A percentile compares a stretch with the other conserved stretches of the same genome.
phyloP scores from a whole-genome alignment of 495 filamentous ascomycete genomes.

The Chaetomium tenue region DNA sequence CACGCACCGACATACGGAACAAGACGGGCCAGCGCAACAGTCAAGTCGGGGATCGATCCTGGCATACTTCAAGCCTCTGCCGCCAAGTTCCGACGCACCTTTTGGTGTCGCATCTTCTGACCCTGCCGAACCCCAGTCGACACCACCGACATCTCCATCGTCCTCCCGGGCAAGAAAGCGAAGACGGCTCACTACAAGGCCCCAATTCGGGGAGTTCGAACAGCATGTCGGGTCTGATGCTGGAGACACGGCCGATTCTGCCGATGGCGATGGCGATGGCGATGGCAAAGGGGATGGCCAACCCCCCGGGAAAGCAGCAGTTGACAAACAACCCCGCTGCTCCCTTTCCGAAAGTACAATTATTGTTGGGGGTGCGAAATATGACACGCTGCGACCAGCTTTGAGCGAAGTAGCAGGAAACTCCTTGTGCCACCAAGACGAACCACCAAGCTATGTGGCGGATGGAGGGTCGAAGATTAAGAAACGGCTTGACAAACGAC shows the following conservation, averaged over 20 bases:
- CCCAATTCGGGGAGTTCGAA: conserved; percentile 10
- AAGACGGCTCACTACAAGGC: conserved; percentile 41
- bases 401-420: conserved; percentile 8
- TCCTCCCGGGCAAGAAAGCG: conserved; percentile 26
- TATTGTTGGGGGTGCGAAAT: background rate
- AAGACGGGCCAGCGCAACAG: background rate
- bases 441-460: background rate
- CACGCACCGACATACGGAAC: background rate
- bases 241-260: background rate
- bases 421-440: background rate
- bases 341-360: background rate
- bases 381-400: background rate
- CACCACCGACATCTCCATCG: conserved; percentile 18
- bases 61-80: conserved; percentile 42
- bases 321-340: background rate
- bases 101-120: conserved; percentile 17
- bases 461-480: background rate
- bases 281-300: too few species aligned
- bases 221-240: background rate
- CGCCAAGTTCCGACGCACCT: conserved; percentile 21
- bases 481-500: conserved; percentile 20
- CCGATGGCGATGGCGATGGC: background rate
- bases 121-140: background rate
- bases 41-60: conserved; percentile 42
- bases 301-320: background rate